Evolutionary conservation across 176 grass and related monocot genomes (phyloP).

Genomic region (Olyra latifolia): DNA sequence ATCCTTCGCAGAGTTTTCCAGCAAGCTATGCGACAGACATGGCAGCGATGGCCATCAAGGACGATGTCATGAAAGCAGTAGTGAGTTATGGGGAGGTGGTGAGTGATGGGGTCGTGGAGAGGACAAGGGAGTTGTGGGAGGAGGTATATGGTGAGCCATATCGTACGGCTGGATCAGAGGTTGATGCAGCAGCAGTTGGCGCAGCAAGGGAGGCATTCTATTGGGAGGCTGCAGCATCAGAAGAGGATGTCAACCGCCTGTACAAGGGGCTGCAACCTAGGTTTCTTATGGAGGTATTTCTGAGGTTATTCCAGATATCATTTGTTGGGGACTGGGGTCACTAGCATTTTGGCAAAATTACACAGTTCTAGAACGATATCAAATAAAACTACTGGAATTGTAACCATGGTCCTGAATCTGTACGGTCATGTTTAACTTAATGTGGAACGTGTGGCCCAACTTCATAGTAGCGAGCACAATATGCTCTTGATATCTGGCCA

Average conservation of each 20-base stretch:
- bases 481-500: neutral
- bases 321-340: neutral
- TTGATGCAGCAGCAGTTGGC: conserved; percentile 32
- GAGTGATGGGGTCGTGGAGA: conserved; percentile 36
- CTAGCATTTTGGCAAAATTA: neutral
- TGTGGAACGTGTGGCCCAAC: neutral
- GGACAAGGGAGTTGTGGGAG: conserved; percentile 60
- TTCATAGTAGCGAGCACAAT: conserved; percentile 15
- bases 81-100: conserved; percentile 48
- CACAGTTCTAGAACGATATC: neutral
- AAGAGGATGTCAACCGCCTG: conserved; percentile 56
- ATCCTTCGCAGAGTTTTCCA: conserved; percentile 68
- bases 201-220: conserved; percentile 53
- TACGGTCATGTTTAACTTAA: neutral
- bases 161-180: conserved; percentile 54
- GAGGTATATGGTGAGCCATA: conserved; percentile 78
- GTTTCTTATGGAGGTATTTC: conserved; percentile 80
- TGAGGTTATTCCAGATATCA: conserved; percentile 20
- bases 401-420: neutral
- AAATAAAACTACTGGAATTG: neutral
- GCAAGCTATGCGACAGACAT: conserved; percentile 60
- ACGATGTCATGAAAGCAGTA: conserved; percentile 27
- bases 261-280: conserved; percentile 83
- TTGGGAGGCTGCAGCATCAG: conserved; percentile 51
- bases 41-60: conserved; percentile 27